Evolutionary conservation across 805 yeast species (phyloP), one percentile per base, ranked within the genome.

Genomic region (Jamesozyma gamospora): DNA sequence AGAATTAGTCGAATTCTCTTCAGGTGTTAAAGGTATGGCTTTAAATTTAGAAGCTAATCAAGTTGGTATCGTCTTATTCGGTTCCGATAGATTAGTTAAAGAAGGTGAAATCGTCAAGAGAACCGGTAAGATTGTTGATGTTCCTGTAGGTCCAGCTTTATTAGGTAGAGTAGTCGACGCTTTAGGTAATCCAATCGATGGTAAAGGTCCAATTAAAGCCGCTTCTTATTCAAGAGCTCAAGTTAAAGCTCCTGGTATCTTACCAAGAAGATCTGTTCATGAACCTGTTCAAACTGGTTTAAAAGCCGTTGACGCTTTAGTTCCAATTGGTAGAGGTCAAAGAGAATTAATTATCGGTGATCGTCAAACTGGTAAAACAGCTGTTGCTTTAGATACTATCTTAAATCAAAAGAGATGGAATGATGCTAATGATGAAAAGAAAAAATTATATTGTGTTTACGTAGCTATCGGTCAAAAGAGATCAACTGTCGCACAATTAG

Each of bases 261-360:
- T 92, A 70, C 98, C 98, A 76, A 90, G 99, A 80, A 84, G 82
- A 64, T 86, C 96, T 48, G 99, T 92, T 56, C 79, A 68, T 75
- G 98, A 92, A 79, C 98, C 99, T 69, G 92, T 92, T 82, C 98
- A 92, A 77, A 90, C 98, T 63, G 99, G 98, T 82, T 82, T 92
- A 66, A 92, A 92, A 78, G 81, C 96, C 50, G 96, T 92, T 59
- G 99, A 92, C 68, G 90, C 98, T 66, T 81, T 92, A 63, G 99
- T 92, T 71, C 98, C 98, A 71, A 72, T 92, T 61, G 98, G 98
- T 68, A 92, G 98, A 83, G 98, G 98, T 71, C 98, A 92, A 77
- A 92, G 98, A 85, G 98, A 92, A 79, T 77, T 92, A 83, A 90
- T 90, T 64, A 90, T 90, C 67, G 98, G 98, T 82, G 98, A 90